Percentiles rank a stretch among this genome's conserved stretches.
Evolutionary conservation across 257 asterid species (phyloP).

Genomic region (Salvia splendens): DNA sequence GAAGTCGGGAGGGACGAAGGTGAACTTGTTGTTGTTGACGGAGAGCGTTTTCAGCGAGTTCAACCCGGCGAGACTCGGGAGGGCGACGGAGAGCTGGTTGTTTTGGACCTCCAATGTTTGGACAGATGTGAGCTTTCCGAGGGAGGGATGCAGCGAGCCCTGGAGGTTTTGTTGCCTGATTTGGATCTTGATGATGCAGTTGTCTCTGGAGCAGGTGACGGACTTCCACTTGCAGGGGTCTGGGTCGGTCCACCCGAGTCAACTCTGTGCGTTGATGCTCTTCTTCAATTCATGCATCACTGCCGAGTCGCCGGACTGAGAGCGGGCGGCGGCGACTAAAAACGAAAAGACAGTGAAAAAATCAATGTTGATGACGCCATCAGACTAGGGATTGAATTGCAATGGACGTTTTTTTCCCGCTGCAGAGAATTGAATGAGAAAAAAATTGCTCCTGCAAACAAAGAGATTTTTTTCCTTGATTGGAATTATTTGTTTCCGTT

Average conservation of each 20-base stretch:
- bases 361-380: constrained; percentile 34
- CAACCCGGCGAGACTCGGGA: too few relatives aligned
- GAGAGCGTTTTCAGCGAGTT: too few relatives aligned
- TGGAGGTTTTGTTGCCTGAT: too few relatives aligned
- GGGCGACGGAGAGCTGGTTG: too few relatives aligned
- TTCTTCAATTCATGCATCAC: constrained; percentile 58
- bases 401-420: not conserved
- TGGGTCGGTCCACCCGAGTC: constrained; percentile 49
- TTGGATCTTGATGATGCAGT: constrained; percentile 65
- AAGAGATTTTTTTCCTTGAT: not conserved
- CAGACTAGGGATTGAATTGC: not conserved
- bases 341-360: constrained; percentile 22
- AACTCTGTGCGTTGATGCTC: constrained; percentile 37
- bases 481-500: not conserved
- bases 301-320: constrained; percentile 50
- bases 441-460: too few relatives aligned
- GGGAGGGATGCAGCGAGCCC: too few relatives aligned
- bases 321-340: constrained; percentile 31
- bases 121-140: too few relatives aligned
- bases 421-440: too few relatives aligned
- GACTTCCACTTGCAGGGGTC: constrained; percentile 49
- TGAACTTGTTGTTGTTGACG: too few relatives aligned
- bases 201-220: constrained; percentile 42
- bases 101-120: too few relatives aligned
- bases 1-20: too few relatives aligned